Evolutionary conservation across 2,329 filamentous ascomycete species (phyloP), one percentile per base, ranked within the genome.

Genomic region (Verticillium alfalfae): DNA sequence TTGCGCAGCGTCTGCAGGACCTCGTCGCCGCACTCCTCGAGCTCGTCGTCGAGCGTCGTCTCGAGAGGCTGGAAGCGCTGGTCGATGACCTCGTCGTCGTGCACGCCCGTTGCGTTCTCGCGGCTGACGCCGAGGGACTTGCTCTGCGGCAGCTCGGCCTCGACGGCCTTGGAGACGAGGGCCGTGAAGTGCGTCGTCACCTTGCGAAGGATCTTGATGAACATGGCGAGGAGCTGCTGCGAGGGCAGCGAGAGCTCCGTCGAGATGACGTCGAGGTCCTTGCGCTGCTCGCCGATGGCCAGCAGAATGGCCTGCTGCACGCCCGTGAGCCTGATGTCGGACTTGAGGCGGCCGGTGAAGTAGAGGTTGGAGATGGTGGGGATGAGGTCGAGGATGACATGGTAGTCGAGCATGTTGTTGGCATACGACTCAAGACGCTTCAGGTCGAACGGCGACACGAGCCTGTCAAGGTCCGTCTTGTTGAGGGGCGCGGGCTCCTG

Each of bases 381-480:
- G 61, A 99, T 83, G 70, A 99, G 86, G 72, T 99, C 96, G 34
- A 98, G 84, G 61, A 99, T 95, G 68, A 97, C 93, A 71, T 97
- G 96, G 79, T 98, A 97, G 76, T 99, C 96, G 52, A 99, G 87
- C 84, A 97, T 91, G 76, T 96, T 97, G 76, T 96, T 96, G 16
- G 95, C 92, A 70, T 99, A 99, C 54, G 91, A 93, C 72, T 97
- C 94, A 3, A 99, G 82, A 34, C 95, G 89, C 80, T 98, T 98
- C 65, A 97, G 85, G 73, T 99, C 95, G 73, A 95, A 98, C 0
- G 95, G 93, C 3, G 91, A 92, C 74, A 99, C 85, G 2, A 89
- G 75, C 16, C 81, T 79, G 70, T 97, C 93, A 7, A 99, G 84
- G 64, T 93, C 90, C 1, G 78, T 66, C 76, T 96, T 96, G 13